Conservation (phyloP, 1,284 basidiomycete genomes). For the Leccinum fuscescens region DNA sequence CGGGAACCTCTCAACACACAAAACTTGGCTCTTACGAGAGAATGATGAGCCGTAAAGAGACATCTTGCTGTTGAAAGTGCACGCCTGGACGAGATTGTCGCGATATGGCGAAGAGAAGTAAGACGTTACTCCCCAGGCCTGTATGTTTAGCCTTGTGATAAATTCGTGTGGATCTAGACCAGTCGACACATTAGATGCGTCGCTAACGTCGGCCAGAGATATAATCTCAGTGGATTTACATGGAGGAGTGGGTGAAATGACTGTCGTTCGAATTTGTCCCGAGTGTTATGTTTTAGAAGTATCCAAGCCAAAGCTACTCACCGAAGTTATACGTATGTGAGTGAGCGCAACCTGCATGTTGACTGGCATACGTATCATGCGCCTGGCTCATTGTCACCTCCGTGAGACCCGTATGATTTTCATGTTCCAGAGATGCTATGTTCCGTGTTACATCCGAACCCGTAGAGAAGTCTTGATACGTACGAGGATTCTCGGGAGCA, state of each 20-base stretch:
- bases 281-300: slow-evolving; percentile 9
- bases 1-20: slow-evolving; percentile 66
- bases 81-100: slow-evolving; percentile 74
- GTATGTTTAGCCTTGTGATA: slow-evolving; percentile 71
- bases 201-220: slow-evolving; percentile 76
- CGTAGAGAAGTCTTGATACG: slow-evolving; percentile 15
- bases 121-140: slow-evolving; percentile 53
- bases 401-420: slow-evolving; percentile 48
- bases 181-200: slow-evolving; percentile 77
- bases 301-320: slow-evolving; percentile 33
- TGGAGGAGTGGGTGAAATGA: slow-evolving; percentile 58
- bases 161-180: slow-evolving; percentile 78
- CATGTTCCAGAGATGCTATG: slow-evolving; percentile 59
- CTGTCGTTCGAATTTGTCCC: slow-evolving; percentile 57
- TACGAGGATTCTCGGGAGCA: slow-evolving; percentile 56
- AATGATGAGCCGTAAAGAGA: not conserved
- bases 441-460: slow-evolving; percentile 10
- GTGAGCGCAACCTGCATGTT: slow-evolving; percentile 58
- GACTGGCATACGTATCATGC: slow-evolving; percentile 60
- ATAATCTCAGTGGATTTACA: slow-evolving; percentile 81
- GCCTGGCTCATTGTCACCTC: slow-evolving; percentile 64
- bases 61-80: not conserved
- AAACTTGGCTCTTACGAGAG: slow-evolving; percentile 46
- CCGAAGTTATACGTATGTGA: slow-evolving; percentile 69
- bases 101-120: slow-evolving; percentile 69